Evolutionary conservation across 176 grass and related monocot species (phyloP), one percentile per base, ranked within the genome.

Genomic region (Aechmea fasciata): DNA sequence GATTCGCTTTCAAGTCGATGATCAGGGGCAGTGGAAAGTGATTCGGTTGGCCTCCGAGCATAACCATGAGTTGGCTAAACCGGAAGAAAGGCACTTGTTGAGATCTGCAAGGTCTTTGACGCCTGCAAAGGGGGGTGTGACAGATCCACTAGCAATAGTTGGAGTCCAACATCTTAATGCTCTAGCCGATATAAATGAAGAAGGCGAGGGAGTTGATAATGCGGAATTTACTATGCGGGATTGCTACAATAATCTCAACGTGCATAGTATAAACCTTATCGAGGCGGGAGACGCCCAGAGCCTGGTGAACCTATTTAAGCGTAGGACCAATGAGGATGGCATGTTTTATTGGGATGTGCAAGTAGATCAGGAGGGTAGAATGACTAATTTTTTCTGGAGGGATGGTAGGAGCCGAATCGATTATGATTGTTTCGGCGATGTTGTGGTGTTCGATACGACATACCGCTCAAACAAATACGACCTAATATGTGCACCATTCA

Each of bases 331-430:
- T 10, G 86, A 93, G 75, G 90, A 93, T 80, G 90, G 83, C n/a
- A 89, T 93, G 83, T 95, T 95, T 29, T 95, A 90, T 64, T 95
- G 87, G 81, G 91, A 89, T 65, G 83, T 85, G 47, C 90, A 89
- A 74, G 84, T 91, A 78, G 91, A 96, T 82, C 87, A 90, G 75
- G 82, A 96, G 71, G 82, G 84, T 52, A 82, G 82, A 23, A 78
- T 81, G 72, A 85, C 84, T 14, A 91, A 87, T 74, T 87, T 96
- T 69, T 91, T 96, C 73, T 96, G 84, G 84, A 83, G 84, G 57
- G 87, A 96, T 85, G 80, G 82, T 69, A 96, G 84, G 71, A 83
- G 82, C 66, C 79, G 77, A 81, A 87, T 75, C 52, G 87, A 96
- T 75, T 96, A 80, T 74, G 84, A 87, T 54, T 87, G 82, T 75